Base-by-base conservation (phyloP, 148 eudicot species). In the Vaccinium darrowii region DNA sequence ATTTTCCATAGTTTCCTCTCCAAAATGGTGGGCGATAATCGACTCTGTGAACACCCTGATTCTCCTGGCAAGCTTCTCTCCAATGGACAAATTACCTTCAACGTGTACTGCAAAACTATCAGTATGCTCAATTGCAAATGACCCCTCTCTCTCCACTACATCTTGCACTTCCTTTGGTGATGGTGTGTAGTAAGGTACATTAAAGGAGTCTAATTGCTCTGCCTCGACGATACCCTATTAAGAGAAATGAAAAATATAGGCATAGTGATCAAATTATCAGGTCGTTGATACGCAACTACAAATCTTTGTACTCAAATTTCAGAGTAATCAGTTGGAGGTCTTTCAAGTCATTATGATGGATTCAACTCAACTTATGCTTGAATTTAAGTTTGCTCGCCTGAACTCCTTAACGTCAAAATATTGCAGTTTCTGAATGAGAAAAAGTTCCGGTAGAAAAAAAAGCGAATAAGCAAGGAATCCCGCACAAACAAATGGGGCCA, bases 141-240 rank as follows among this genome's bases (percentile, higher is more conserved):
- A 87, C 33, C 86, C 84, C 82, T 87, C 76, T 16, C 81, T 78
- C 65, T 85, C 75, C 19, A 80, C 72, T 19, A 85, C 73, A 8
- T 43, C 78, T 52, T 87, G 52, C 23, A 89, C 79, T 56, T 89
- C 91, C 76, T 85, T 80, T 69, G 62, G 14, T 15, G 81, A 85
- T 69, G 91, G 84, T n/a, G 47, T 81, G 36, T 87, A 87, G 81
- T 62, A 79, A 25, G 89, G 91, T 7, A 89, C n/a, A n/a, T 85
- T 79, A 50, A 89, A 89, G 14, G 89, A 82, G 86, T 87, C 89
- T 53, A 85, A 12, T 25, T 83, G 85, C 33, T 85, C 89, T 52
- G 80, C 82, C 13, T 67, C 50, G 23, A 89, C 71, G 54, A 87
- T 5, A 18, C 89, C 89, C 91, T 87, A 56, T 16, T 1, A 1